These are phyloP conservation scores for Xylaria multiplex DNA, from an alignment of 2,329 filamentous ascomycete species.

Conservation along the genomic window DNA sequence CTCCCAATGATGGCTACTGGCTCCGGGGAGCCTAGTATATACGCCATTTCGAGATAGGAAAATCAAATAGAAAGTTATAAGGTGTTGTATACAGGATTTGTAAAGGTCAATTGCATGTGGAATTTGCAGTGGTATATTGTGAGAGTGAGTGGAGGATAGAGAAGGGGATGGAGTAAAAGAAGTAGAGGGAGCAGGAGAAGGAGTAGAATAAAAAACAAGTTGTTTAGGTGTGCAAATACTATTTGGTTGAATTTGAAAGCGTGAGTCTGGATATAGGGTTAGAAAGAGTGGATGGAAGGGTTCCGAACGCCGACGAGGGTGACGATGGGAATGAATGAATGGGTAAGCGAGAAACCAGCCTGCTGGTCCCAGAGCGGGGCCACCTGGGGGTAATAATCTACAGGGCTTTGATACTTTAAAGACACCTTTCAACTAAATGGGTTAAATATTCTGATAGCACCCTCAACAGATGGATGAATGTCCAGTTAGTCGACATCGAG, in stretches of 20 bases:
- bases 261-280: too few species aligned
- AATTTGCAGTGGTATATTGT: not conserved
- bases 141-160: not conserved
- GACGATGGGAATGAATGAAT: not conserved
- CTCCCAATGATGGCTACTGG: constrained; percentile 48
- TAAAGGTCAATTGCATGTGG: not conserved
- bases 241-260: not conserved
- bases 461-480: not conserved
- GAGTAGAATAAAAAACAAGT: not conserved
- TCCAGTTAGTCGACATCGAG: constrained; percentile 1
- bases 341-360: not conserved
- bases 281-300: not conserved
- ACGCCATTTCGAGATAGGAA: constrained; percentile 33
- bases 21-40: constrained; percentile 36
- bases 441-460: not conserved
- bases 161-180: not conserved
- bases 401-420: not conserved
- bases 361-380: not conserved
- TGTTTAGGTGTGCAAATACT: not conserved
- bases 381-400: too few species aligned
- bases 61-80: not conserved
- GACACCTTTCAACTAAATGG: not conserved
- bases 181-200: not conserved
- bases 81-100: not conserved
- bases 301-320: too few species aligned